These are phyloP conservation scores for Xanthoparmelia taractica DNA, from an alignment of 495 filamentous ascomycete genomes.

Conservation along the genomic window DNA sequence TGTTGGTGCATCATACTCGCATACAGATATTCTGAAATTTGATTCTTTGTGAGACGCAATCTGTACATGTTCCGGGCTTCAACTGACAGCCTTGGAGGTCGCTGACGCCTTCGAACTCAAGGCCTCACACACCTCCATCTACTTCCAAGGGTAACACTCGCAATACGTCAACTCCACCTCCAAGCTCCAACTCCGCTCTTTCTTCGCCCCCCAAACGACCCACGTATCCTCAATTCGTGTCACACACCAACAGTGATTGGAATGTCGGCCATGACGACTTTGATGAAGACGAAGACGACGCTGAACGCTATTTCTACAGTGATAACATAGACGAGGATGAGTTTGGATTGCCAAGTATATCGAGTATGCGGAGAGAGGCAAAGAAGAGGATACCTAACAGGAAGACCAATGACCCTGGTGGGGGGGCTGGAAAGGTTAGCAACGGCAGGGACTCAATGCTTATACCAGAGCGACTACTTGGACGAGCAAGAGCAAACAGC, in stretches of 20 bases:
- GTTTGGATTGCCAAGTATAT: constrained; percentile 84
- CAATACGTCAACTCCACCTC: constrained; percentile 43
- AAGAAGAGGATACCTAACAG: constrained; percentile 41
- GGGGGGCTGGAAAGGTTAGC: constrained; percentile 19
- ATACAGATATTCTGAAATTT: constrained; percentile 86
- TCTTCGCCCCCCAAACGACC: constrained; percentile 57
- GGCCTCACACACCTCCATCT: constrained; percentile 56
- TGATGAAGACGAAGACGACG: constrained; percentile 52
- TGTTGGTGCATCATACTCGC: constrained; percentile 93
- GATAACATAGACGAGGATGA: constrained; percentile 79
- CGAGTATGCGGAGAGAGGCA: constrained; percentile 72
- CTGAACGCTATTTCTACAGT: constrained; percentile 65
- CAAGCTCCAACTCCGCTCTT: constrained; percentile 43
- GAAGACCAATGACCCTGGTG: constrained; percentile 45
- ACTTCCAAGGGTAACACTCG: constrained; percentile 34
- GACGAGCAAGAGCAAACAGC: constrained; percentile 58
- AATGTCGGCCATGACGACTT: constrained; percentile 46
- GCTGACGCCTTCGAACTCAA: constrained; percentile 42
- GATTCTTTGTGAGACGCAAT: constrained; percentile 53
- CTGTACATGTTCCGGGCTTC: constrained; percentile 6
- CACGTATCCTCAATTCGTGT: constrained; percentile 64
- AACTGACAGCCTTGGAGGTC: constrained; percentile 37
- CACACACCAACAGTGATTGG: constrained; percentile 71
- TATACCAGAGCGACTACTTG: constrained; percentile 26
- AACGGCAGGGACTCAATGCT: constrained; percentile 33